Evolutionary conservation across 345 rosid genomes (phyloP).

Genomic region (Schrenkiella parvula): DNA sequence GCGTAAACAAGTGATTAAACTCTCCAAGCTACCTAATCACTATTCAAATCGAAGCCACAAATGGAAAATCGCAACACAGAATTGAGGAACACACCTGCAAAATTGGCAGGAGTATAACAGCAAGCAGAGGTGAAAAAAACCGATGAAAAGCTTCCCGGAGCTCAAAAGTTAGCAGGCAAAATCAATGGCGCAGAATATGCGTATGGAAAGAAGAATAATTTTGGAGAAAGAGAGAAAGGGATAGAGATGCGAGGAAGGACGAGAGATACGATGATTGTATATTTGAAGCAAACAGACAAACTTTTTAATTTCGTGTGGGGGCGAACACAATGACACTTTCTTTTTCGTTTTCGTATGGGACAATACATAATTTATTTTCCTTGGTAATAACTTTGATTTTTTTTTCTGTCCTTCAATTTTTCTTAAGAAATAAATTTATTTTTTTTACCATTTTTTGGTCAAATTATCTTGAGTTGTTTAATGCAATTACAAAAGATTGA

Average conservation of each 20-base stretch:
- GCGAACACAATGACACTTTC: neutral
- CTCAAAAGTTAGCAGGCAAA: neutral
- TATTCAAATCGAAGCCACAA: neutral
- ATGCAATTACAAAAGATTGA: neutral
- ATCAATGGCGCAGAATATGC: slow-evolving; percentile 7
- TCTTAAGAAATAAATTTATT: neutral
- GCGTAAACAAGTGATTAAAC: slow-evolving; percentile 9
- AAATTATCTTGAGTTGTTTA: neutral
- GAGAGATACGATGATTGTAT: slow-evolving; percentile 28
- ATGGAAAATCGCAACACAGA: neutral
- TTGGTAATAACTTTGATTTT: neutral
- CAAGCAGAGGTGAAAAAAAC: neutral
- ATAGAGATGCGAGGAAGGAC: slow-evolving; percentile 11
- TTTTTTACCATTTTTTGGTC: neutral
- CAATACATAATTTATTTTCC: slow-evolving; percentile 1
- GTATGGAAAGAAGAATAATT: neutral
- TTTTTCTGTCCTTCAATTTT: neutral
- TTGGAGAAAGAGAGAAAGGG: neutral
- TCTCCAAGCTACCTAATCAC: neutral
- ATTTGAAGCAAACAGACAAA: slow-evolving; percentile 21
- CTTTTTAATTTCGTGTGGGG: slow-evolving; percentile 13
- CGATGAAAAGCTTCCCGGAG: neutral
- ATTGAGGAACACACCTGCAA: slow-evolving; percentile 10
- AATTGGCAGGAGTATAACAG: neutral
- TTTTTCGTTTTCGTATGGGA: slow-evolving; percentile 10